Evolutionary conservation across 2,329 filamentous ascomycete species (phyloP).

Genomic region (Didymella lethalis): DNA sequence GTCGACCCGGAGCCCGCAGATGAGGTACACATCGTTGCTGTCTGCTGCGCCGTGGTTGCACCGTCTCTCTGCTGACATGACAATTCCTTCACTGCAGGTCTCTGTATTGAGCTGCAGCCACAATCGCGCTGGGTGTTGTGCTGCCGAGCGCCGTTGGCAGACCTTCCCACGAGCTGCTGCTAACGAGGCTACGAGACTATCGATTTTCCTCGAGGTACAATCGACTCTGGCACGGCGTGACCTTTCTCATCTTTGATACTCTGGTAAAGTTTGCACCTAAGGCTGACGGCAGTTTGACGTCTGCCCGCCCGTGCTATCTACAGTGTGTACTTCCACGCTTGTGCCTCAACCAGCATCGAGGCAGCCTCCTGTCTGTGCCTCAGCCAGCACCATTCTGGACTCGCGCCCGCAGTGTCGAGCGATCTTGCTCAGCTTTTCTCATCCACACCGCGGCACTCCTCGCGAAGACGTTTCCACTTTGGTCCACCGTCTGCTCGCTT

Average conservation of each 20-base stretch:
- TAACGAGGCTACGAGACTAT: slow-evolving; percentile 10
- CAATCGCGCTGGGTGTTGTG: slow-evolving; percentile 7
- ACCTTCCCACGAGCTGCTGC: slow-evolving; percentile 3
- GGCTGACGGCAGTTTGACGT: slow-evolving; percentile 19
- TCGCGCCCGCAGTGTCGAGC: not conserved
- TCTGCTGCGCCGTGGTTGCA: slow-evolving; percentile 8
- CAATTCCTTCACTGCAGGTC: slow-evolving; percentile 7
- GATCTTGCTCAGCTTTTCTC: not conserved
- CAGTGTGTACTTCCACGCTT: slow-evolving; percentile 14
- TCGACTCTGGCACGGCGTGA: slow-evolving; percentile 15
- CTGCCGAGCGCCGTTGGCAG: slow-evolving; percentile 9
- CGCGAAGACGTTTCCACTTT: slow-evolving; percentile 1
- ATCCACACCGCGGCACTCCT: not conserved
- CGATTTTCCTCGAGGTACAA: slow-evolving; percentile 7
- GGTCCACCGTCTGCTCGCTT: slow-evolving; percentile 4
- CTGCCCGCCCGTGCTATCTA: slow-evolving; percentile 18
- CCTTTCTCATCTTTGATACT: slow-evolving; percentile 9
- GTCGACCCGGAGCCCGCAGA: slow-evolving; percentile 11
- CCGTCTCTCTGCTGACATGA: slow-evolving; percentile 13
- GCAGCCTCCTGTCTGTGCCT: slow-evolving; percentile 19
- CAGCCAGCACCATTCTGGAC: slow-evolving; percentile 6
- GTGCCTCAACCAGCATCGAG: slow-evolving; percentile 12
- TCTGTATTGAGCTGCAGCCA: slow-evolving; percentile 21
- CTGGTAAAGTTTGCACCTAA: slow-evolving; percentile 21
- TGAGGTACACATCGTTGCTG: slow-evolving; percentile 6